A percentile compares a stretch with the other conserved stretches of the same genome.
Conservation (phyloP, 2,329 filamentous ascomycete species). For the Beauveria medogensis region DNA sequence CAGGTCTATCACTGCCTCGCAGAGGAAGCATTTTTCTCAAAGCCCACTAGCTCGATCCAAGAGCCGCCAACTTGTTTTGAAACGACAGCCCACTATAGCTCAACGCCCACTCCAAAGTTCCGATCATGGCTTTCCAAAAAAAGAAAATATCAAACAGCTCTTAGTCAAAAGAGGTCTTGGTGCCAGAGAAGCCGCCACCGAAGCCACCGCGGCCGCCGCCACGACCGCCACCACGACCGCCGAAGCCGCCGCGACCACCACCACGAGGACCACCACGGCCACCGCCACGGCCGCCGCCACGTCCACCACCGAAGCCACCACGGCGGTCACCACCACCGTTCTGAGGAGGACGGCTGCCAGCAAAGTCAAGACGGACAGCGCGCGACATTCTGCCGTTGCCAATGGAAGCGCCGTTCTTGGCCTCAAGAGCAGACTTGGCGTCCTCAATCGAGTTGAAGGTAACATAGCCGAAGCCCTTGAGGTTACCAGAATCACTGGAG, state of each 20-base stretch:
- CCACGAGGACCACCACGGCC: conserved; percentile 44
- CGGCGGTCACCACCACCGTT: conserved; percentile 41
- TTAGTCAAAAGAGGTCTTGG: conserved; percentile 65
- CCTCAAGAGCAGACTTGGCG: conserved; percentile 64
- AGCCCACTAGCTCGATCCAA: conserved; percentile 38
- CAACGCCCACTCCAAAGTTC: conserved; percentile 37
- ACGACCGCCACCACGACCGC: conserved; percentile 40
- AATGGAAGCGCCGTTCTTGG: conserved; percentile 58
- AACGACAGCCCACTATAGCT: conserved; percentile 49
- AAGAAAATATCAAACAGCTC: conserved; percentile 19
- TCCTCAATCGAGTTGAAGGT: conserved; percentile 77
- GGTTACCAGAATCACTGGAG: conserved; percentile 63
- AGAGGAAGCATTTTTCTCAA: conserved; percentile 40
- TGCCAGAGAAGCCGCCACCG: conserved; percentile 49
- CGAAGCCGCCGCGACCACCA: conserved; percentile 44
- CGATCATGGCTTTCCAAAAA: conserved; percentile 34
- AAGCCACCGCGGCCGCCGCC: conserved; percentile 45
- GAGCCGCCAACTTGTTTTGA: conserved; percentile 33
- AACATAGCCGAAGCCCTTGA: conserved; percentile 91
- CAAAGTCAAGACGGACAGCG: conserved; percentile 75
- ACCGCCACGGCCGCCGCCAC: conserved; percentile 41
- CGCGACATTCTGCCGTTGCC: conserved; percentile 62
- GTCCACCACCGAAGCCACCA: conserved; percentile 44
- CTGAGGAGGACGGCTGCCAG: conserved; percentile 56
- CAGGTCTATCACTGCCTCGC: conserved; percentile 42